Evolutionary conservation across 495 filamentous ascomycete species (phyloP), one percentile per base, ranked within the genome.

Genomic region (Penicillium lividum): DNA sequence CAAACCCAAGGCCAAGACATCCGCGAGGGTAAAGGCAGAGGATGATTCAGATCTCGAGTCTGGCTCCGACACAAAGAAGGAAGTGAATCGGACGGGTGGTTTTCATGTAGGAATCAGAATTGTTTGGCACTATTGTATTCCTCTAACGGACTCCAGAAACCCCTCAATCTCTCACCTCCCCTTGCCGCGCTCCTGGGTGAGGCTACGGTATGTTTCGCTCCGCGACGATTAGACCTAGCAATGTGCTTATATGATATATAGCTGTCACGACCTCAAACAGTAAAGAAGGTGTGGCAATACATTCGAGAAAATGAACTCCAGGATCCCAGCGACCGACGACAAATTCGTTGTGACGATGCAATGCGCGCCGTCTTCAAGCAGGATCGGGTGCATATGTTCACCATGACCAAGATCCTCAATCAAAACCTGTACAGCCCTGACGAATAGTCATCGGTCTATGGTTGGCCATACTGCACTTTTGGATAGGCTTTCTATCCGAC

Each of bases 381-480:
- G 63, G 89, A 92, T 58, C 89, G 84, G 62, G 87, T 98, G 36
- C 91, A 97, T 65, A 98, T 98, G 95, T 98, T 98, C 68, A 92
- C 91, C 43, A 96, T 97, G 92, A 97, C 94, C 76, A 90, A 90
- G 72, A 83, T 90, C 22, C 80, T 91, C 11, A 84, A 82, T 54
- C 79, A 85, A 67, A 86, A 90, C 60, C 70, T 90, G 58, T 90
- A 86, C 64, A 82, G 77, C 36, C 73, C 75, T 36, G 86, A 87
- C 52, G 87, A 89, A 74, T 87, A 76, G 63, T 60, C 40, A 4
- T 45, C 16, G 16, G 29, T 36, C 22, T 28, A 42, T 28, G 31
- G 29, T n/a, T 48, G 38, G 27, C 25, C 15, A 5, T 22, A n/a
- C 5, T 28, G 16, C n/a, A 44, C n/a, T 30, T 7, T 43, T 4